phyloP scores from a whole-genome alignment of 2,329 filamentous ascomycete genomes.

The Botryotinia calthae region DNA sequence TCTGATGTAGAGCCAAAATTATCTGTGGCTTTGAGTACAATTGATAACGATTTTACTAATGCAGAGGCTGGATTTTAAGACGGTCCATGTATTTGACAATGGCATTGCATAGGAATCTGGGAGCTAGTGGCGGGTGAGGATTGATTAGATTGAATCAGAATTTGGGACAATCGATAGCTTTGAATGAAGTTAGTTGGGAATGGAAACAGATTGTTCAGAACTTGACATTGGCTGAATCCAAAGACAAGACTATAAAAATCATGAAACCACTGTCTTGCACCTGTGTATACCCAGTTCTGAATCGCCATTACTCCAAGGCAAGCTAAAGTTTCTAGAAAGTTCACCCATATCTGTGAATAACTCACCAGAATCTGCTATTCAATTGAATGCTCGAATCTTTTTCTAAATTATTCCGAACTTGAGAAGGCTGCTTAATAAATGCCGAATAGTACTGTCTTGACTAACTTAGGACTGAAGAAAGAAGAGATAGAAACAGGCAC shows the following conservation, averaged over 20 bases:
- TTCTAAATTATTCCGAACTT: not conserved
- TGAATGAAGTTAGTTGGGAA: not conserved
- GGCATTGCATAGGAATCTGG: not conserved
- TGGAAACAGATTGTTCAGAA: not conserved
- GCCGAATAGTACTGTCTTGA: not conserved
- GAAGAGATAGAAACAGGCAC: not conserved
- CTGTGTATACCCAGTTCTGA: not conserved
- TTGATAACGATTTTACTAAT: not conserved
- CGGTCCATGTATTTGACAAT: not conserved
- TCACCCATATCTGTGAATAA: not conserved
- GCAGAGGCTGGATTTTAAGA: not conserved
- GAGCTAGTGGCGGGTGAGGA: not conserved
- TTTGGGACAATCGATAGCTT: not conserved
- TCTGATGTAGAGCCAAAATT: constrained; percentile 20
- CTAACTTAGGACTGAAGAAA: not conserved
- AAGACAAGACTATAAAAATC: not conserved
- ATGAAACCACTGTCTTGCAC: not conserved
- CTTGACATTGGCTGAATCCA: not conserved
- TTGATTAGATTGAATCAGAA: not conserved
- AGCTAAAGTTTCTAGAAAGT: not conserved
- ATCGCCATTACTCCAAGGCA: too few relatives aligned
- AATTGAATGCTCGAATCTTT: not conserved
- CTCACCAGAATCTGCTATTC: not conserved
- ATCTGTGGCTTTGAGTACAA: not conserved
- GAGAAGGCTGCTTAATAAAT: not conserved